Conservation (phyloP, 2,329 filamentous ascomycete genomes). For the Botrytis byssoidea region DNA sequence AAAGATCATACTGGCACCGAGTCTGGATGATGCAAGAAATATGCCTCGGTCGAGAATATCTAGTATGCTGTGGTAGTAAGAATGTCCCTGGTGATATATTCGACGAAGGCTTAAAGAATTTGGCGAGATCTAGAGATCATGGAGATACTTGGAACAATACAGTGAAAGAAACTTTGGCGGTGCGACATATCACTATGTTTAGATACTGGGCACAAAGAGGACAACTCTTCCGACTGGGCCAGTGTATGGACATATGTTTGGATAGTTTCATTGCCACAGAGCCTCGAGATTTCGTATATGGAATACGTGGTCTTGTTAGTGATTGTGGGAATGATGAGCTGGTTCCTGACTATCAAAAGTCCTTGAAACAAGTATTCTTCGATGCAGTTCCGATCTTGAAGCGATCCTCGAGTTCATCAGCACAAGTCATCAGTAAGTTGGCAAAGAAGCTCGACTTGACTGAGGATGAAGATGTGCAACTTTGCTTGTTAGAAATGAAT, state of each 20-base stretch:
- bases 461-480: neutral
- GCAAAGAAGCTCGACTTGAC: neutral
- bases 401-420: neutral
- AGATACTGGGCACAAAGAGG: conserved; percentile 1
- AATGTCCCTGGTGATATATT: neutral
- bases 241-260: neutral
- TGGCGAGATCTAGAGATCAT: neutral
- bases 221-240: neutral
- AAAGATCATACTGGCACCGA: neutral
- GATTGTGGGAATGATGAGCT: neutral
- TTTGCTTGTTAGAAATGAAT: neutral
- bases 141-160: neutral
- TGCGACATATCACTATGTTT: neutral
- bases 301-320: neutral
- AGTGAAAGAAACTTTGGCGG: neutral
- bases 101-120: neutral
- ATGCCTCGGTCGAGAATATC: neutral
- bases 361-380: neutral
- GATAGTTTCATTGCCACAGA: neutral
- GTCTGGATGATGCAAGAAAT: neutral
- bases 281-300: neutral
- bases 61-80: neutral
- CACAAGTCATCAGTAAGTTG: neutral
- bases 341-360: neutral
- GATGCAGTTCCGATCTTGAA: neutral